Conservation (phyloP, 1,139 yeast genomes). For the Debaryomyces coudertii region DNA sequence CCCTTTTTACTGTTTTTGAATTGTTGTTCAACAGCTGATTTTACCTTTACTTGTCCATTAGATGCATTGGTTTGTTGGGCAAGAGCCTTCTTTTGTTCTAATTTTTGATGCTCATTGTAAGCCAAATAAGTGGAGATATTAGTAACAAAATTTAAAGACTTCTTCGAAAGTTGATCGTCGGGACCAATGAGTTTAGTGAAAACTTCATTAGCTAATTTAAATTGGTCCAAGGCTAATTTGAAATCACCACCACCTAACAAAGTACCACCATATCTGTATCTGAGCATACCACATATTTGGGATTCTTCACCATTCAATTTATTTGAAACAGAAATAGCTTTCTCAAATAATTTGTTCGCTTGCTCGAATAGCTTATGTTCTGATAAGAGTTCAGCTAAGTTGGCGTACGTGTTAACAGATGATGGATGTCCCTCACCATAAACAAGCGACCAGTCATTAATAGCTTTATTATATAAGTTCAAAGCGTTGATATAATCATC, state of each 20-base stretch:
- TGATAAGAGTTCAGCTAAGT: conserved; percentile 64
- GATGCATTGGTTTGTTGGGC: conserved; percentile 22
- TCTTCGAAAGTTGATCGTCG: conserved; percentile 62
- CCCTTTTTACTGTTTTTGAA: conserved; percentile 19
- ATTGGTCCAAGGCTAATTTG: conserved; percentile 56
- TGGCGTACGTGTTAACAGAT: conserved; percentile 63
- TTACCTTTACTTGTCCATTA: conserved; percentile 15
- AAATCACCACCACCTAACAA: conserved; percentile 57
- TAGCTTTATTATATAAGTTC: conserved; percentile 62
- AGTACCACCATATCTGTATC: conserved; percentile 69
- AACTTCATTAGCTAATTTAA: conserved; percentile 53
- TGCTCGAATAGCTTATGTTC: conserved; percentile 44
- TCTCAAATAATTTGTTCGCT: conserved; percentile 50
- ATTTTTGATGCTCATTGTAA: conserved; percentile 34
- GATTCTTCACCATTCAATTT: conserved; percentile 58
- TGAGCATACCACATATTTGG: conserved; percentile 59
- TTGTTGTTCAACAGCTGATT: conserved; percentile 15
- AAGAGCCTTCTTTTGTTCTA: conserved; percentile 30
- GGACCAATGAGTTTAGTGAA: conserved; percentile 64
- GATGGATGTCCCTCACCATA: conserved; percentile 71
- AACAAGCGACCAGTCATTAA: conserved; percentile 58
- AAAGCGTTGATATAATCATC: conserved; percentile 65
- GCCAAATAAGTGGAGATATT: conserved; percentile 49
- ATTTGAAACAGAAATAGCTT: conserved; percentile 50
- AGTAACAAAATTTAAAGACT: conserved; percentile 63